These are phyloP conservation scores for Paecilomyces formosus DNA, from an alignment of 2,329 filamentous ascomycete species.

Conservation along the genomic window DNA sequence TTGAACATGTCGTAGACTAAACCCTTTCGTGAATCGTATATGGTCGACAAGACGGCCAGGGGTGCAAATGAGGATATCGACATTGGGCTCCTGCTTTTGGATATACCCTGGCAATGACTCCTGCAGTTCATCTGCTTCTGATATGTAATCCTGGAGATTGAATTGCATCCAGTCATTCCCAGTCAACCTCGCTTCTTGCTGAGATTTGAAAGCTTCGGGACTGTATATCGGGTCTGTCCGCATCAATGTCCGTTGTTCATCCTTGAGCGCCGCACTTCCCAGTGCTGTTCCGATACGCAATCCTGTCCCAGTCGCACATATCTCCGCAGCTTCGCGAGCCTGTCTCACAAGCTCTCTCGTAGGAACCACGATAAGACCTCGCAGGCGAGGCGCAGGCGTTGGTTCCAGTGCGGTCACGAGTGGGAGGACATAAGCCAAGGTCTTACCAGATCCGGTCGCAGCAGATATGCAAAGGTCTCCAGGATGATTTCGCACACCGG, in stretches of 20 bases:
- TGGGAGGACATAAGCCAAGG: slow-evolving; percentile 81
- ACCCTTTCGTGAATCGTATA: slow-evolving; percentile 73
- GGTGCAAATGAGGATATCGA: slow-evolving; percentile 86
- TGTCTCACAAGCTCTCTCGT: slow-evolving; percentile 87
- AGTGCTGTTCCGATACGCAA: slow-evolving; percentile 75
- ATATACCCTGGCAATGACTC: slow-evolving; percentile 55
- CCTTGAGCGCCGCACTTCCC: slow-evolving; percentile 66
- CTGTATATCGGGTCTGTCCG: slow-evolving; percentile 62
- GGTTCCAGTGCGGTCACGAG: slow-evolving; percentile 69
- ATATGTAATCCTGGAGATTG: slow-evolving; percentile 38
- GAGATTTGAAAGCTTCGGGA: slow-evolving; percentile 48
- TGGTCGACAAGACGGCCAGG: slow-evolving; percentile 90
- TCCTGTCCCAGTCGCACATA: slow-evolving; percentile 63
- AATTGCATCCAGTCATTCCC: slow-evolving; percentile 42
- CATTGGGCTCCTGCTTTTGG: slow-evolving; percentile 58
- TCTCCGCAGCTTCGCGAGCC: slow-evolving; percentile 68
- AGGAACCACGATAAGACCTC: slow-evolving; percentile 78
- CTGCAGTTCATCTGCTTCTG: slow-evolving; percentile 31
- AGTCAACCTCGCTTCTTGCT: slow-evolving; percentile 35
- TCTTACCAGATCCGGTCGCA: slow-evolving; percentile 93
- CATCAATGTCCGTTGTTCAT: slow-evolving; percentile 56
- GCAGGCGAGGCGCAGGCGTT: slow-evolving; percentile 57
- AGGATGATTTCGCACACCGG: slow-evolving; percentile 51
- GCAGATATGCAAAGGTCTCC: slow-evolving; percentile 87
- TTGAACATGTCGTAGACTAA: slow-evolving; percentile 66